A percentile compares a stretch with the other conserved stretches of the same genome.
These are phyloP conservation scores for Aspergillus neotritici DNA, from an alignment of 2,329 filamentous ascomycete species.

Conservation along the genomic window DNA sequence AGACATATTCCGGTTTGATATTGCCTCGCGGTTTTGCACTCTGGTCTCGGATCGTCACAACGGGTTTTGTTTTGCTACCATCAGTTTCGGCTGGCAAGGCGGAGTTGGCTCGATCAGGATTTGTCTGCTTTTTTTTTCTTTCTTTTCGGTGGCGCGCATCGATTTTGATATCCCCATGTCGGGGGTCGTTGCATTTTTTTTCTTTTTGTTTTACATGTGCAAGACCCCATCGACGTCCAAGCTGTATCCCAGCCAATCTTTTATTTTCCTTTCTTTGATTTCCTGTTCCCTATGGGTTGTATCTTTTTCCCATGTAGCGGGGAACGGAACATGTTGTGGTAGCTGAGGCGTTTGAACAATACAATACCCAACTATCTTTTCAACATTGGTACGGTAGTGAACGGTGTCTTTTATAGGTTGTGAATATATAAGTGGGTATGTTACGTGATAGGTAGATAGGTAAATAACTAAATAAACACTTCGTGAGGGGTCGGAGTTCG, in stretches of 20 bases:
- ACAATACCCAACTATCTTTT: conserved; percentile 31
- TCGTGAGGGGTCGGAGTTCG: too few relatives aligned
- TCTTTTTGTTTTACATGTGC: background rate
- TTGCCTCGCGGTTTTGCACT: too few relatives aligned
- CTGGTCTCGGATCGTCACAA: too few relatives aligned
- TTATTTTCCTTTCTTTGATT: conserved; percentile 9
- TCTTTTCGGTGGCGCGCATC: conserved; percentile 9
- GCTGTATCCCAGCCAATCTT: conserved; percentile 33
- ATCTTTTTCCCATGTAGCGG: conserved; percentile 16
- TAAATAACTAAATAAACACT: too few relatives aligned
- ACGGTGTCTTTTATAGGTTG: background rate
- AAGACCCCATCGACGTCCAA: conserved; percentile 26
- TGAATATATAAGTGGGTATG: too few relatives aligned
- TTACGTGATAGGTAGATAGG: too few relatives aligned
- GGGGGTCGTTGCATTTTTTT: background rate
- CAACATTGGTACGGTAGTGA: background rate
- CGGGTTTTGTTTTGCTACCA: conserved; percentile 8
- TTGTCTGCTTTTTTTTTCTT: background rate
- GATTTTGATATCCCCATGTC: conserved; percentile 11
- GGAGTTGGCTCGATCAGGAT: conserved; percentile 7
- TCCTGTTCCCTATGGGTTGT: too few relatives aligned
- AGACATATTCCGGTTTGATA: too few relatives aligned
- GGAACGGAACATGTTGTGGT: conserved; percentile 8
- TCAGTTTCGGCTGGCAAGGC: conserved; percentile 5
- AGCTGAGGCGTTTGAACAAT: conserved; percentile 21